These are phyloP conservation scores for Picea glauca DNA, from an alignment of 75 land plant species.

Conservation along the genomic window DNA sequence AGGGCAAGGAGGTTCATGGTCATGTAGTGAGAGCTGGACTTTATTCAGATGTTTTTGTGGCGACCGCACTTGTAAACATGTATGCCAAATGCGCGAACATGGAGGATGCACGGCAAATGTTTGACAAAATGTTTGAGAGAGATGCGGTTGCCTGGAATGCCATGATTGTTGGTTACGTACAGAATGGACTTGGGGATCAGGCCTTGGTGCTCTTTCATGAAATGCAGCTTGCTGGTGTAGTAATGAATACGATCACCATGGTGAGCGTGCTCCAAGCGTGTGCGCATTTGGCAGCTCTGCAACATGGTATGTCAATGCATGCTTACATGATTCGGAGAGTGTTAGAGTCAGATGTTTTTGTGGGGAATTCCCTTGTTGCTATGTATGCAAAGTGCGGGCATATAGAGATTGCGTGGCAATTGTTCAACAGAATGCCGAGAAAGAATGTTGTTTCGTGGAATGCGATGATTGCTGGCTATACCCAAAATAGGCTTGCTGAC, in stretches of 20 bases:
- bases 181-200: slow-evolving; percentile 15
- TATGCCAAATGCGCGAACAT: slow-evolving; percentile 26
- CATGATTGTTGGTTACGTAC: slow-evolving; percentile 18
- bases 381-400: slow-evolving; percentile 72
- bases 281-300: background rate
- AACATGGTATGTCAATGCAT: slow-evolving; percentile 39
- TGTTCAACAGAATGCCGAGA: slow-evolving; percentile 33
- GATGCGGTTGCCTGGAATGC: slow-evolving; percentile 32
- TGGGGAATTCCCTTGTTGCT: slow-evolving; percentile 41
- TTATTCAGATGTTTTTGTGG: slow-evolving; percentile 23
- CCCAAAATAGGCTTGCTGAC: slow-evolving; percentile 31
- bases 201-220: slow-evolving; percentile 9
- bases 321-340: slow-evolving; percentile 20
- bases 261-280: slow-evolving; percentile 8
- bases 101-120: slow-evolving; percentile 16
- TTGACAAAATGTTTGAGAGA: slow-evolving; percentile 24
- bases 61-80: slow-evolving; percentile 34
- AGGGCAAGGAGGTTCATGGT: slow-evolving; percentile 26
- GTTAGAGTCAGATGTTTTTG: slow-evolving; percentile 39
- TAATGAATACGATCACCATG: slow-evolving; percentile 22
- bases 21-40: slow-evolving; percentile 16
- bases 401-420: slow-evolving; percentile 30
- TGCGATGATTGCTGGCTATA: slow-evolving; percentile 55
- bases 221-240: slow-evolving; percentile 15
- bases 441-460: slow-evolving; percentile 52